Evolutionary conservation across 306 rosid genomes (phyloP).

Genomic region (Ziziphus jujuba): DNA sequence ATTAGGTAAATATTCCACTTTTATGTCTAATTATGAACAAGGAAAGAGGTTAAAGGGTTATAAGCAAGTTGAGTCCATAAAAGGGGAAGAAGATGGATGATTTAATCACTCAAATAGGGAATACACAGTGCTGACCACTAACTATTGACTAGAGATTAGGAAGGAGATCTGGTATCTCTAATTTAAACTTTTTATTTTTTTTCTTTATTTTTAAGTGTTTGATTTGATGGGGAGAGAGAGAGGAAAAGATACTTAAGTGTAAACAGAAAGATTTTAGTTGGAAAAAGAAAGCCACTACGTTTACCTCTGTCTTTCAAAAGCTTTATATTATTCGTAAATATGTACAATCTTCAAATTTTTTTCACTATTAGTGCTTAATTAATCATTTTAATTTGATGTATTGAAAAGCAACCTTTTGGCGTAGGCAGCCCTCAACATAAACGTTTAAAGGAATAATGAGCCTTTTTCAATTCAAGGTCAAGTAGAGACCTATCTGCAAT

Average conservation of each 20-base stretch:
- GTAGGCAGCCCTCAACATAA: not conserved
- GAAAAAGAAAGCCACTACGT: slow-evolving; percentile 11
- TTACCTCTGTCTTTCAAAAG: not conserved
- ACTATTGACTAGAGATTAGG: slow-evolving; percentile 21
- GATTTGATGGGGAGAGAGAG: slow-evolving; percentile 26
- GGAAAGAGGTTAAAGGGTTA: slow-evolving; percentile 40
- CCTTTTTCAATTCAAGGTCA: not conserved
- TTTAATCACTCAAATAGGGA: slow-evolving; percentile 28
- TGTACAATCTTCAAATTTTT: not conserved
- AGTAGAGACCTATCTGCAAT: not conserved
- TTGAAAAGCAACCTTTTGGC: slow-evolving; percentile 1
- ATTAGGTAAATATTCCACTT: slow-evolving; percentile 51
- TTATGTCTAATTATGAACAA: slow-evolving; percentile 42
- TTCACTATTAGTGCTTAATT: too few relatives aligned
- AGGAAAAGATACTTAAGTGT: not conserved
- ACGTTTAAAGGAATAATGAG: not conserved
- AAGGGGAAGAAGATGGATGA: slow-evolving; percentile 25
- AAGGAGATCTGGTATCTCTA: slow-evolving; percentile 11
- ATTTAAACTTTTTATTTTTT: not conserved
- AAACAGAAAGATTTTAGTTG: slow-evolving; percentile 8
- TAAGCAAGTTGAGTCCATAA: slow-evolving; percentile 42
- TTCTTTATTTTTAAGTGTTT: slow-evolving; percentile 11
- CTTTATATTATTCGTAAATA: not conserved
- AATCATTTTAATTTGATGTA: not conserved
- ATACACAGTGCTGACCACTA: slow-evolving; percentile 32